Evolutionary conservation across 106 monocot genomes (phyloP), one percentile per base, ranked within the genome.

Genomic region (Allium sativum): DNA sequence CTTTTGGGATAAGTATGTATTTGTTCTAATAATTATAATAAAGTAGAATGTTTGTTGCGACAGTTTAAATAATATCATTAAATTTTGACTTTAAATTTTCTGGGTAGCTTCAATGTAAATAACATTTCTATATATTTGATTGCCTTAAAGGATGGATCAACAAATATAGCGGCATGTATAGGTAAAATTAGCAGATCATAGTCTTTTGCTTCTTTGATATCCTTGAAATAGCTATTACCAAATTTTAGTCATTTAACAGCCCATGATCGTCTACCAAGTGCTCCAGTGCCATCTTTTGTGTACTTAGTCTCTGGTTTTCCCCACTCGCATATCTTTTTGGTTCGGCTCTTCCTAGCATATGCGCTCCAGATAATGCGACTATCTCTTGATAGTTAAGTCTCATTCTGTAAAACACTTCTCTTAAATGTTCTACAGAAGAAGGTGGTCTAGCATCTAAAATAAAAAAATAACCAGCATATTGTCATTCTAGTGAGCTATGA

Each of bases 181-280:
- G 92, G 98, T 76, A 99, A 57, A 61, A 99, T 88, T 52, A 99
- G 77, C 45, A 99, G 92, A 85, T 99, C 88, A 65, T 92, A 82
- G 73, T 99, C 98, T 48, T 52, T 88, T 58, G 14, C 73, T 57
- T 85, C 88, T 78, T 99, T 99, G 63, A 86, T 85, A 66, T 99
- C 92, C 98, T 72, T 92, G 80, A 99, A 99, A 64, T 99, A 99
- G 65, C 88, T 99, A 64, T 99, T 99, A 70, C 88, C 98, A 72
- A 99, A 99, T 65, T 88, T 85, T 69, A 99, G 65, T 92, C 98
- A 99, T 55, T 92, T 73, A n/a, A 69, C 81, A 10, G 98, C 92
- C 98, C 98, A 99, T 53, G 98, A 99, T 51, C 92, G 98, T 61
- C 98, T 92, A 53, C 98, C 98, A 53, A 92, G 88, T 52, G 80